Percentiles rank a stretch among this genome's conserved stretches.
These are phyloP conservation scores for Lichtheimia ramosa DNA, from an alignment of 371 early-diverging fungal species.

Conservation along the genomic window DNA sequence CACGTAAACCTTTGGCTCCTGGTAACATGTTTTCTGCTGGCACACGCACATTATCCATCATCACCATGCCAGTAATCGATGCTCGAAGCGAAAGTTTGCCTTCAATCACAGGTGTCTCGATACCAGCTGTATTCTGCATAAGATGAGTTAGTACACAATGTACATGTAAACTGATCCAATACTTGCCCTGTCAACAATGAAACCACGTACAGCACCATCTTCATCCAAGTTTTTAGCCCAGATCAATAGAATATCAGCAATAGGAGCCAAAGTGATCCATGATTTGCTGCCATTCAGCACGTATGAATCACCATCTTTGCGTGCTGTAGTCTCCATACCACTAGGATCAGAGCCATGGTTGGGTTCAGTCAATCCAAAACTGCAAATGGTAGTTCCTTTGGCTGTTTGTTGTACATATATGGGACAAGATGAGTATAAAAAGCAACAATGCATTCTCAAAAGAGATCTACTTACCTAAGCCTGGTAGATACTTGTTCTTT, in stretches of 20 bases:
- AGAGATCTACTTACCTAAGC: conserved; percentile 58
- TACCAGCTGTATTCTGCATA: conserved; percentile 74
- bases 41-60: conserved; percentile 96
- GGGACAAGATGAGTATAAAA: conserved; percentile 17
- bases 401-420: conserved; percentile 48
- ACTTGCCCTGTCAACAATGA: conserved; percentile 85
- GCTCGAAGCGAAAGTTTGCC: conserved; percentile 97
- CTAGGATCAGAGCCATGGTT: conserved; percentile 96
- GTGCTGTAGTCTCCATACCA: conserved; percentile 91
- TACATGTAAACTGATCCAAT: too few relatives aligned
- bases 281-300: conserved; percentile 91
- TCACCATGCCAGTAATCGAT: conserved; percentile 96
- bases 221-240: conserved; percentile 92
- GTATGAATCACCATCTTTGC: conserved; percentile 73
- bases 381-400: conserved; percentile 85
- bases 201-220: conserved; percentile 88
- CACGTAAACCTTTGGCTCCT: conserved; percentile 86
- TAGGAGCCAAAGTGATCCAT: conserved; percentile 98
- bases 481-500: conserved; percentile 88
- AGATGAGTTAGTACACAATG: neutral
- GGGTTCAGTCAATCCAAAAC: conserved; percentile 97
- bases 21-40: conserved; percentile 90
- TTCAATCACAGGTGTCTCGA: conserved; percentile 86
- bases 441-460: neutral
- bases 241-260: conserved; percentile 94